A percentile compares a stretch with the other conserved stretches of the same genome.
These are phyloP conservation scores for Populus hybrid DNA, from an alignment of 441 rosid genomes.

Conservation along the genomic window DNA sequence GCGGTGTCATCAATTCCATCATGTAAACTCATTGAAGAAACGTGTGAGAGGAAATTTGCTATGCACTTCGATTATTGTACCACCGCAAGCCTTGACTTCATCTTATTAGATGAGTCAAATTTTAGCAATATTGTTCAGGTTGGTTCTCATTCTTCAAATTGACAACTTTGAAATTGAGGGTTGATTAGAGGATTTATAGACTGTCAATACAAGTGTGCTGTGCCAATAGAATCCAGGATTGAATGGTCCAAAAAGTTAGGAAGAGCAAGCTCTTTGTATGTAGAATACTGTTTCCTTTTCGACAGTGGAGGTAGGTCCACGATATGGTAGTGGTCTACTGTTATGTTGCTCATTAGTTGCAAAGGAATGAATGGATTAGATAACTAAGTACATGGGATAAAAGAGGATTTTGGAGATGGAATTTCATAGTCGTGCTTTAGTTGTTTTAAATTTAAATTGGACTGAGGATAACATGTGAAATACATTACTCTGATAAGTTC, in stretches of 20 bases:
- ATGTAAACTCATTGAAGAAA: constrained; percentile 85
- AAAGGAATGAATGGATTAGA: neutral
- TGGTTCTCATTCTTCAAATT: constrained; percentile 27
- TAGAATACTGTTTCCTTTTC: neutral
- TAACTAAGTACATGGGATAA: neutral
- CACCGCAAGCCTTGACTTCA: constrained; percentile 76
- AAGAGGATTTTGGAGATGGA: neutral
- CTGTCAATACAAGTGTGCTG: neutral
- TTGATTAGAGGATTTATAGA: constrained; percentile 10
- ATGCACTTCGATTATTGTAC: constrained; percentile 93
- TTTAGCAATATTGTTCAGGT: constrained; percentile 87
- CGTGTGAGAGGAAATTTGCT: constrained; percentile 82
- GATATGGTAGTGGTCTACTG: neutral
- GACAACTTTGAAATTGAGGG: neutral
- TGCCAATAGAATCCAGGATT: neutral
- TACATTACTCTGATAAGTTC: neutral
- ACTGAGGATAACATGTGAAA: neutral
- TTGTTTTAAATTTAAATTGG: neutral
- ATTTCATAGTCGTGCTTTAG: neutral
- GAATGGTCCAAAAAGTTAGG: neutral
- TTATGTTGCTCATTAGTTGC: neutral
- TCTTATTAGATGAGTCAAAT: constrained; percentile 64
- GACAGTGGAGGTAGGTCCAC: neutral
- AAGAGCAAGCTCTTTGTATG: neutral
- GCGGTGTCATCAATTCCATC: constrained; percentile 79